Evolutionary conservation across 2,329 filamentous ascomycete genomes (phyloP).

Genomic region (Capronia americana): DNA sequence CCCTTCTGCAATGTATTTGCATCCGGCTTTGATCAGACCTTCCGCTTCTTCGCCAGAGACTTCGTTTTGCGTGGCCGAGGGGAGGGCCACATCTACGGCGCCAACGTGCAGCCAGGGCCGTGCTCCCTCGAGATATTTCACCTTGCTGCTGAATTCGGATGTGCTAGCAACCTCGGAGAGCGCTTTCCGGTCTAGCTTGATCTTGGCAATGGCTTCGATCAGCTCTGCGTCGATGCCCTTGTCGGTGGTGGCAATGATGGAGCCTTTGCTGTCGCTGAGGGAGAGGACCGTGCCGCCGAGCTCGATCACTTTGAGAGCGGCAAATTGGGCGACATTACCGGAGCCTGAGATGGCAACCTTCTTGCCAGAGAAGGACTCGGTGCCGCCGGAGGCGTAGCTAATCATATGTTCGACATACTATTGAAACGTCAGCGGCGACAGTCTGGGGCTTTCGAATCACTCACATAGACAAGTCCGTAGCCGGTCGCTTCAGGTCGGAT

Average conservation of each 20-base stretch:
- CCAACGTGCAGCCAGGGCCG: slow-evolving; percentile 92
- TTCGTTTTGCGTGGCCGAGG: slow-evolving; percentile 97
- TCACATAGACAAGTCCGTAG: slow-evolving; percentile 88
- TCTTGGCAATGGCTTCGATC: slow-evolving; percentile 75
- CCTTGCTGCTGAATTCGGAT: slow-evolving; percentile 65
- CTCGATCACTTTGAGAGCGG: slow-evolving; percentile 94
- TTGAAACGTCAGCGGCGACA: slow-evolving; percentile 11
- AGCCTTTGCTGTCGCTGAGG: slow-evolving; percentile 88
- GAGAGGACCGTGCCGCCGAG: slow-evolving; percentile 92
- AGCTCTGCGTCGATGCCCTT: slow-evolving; percentile 78
- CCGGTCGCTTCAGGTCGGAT: slow-evolving; percentile 97
- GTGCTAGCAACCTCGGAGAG: slow-evolving; percentile 73
- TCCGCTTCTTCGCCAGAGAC: slow-evolving; percentile 89
- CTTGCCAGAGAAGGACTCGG: slow-evolving; percentile 87
- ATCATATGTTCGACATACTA: slow-evolving; percentile 95
- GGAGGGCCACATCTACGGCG: slow-evolving; percentile 88
- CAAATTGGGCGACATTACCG: slow-evolving; percentile 97
- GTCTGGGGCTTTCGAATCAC: slow-evolving; percentile 39
- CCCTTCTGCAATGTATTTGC: slow-evolving; percentile 89
- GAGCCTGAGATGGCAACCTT: slow-evolving; percentile 94
- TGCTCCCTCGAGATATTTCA: slow-evolving; percentile 85
- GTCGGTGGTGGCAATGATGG: slow-evolving; percentile 75
- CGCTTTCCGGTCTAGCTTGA: slow-evolving; percentile 87
- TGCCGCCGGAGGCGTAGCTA: slow-evolving; percentile 76
- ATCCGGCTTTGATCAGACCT: slow-evolving; percentile 76